Conservation (phyloP, 805 yeast genomes). For the Candida morakotiae region DNA sequence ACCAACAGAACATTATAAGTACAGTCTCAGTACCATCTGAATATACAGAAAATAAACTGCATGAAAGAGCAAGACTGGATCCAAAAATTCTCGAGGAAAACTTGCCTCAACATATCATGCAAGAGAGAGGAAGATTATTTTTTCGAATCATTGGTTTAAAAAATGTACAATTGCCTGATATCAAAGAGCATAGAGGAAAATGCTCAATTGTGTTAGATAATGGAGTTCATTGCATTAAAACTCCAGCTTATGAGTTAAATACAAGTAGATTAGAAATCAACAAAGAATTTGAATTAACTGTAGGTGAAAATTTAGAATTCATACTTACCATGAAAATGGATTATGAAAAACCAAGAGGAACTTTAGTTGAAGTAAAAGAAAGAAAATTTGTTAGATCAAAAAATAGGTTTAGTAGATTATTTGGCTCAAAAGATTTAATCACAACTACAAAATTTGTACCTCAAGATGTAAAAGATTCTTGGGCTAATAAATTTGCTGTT, state of each 20-base stretch:
- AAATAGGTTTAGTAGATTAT: conserved; percentile 41
- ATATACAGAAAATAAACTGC: conserved; percentile 7
- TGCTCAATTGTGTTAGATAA: conserved; percentile 65
- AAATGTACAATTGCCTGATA: conserved; percentile 45
- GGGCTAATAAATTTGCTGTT: conserved; percentile 64
- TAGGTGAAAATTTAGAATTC: conserved; percentile 57
- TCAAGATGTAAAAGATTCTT: conserved; percentile 49
- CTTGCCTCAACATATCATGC: not conserved
- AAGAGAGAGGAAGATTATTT: conserved; percentile 49
- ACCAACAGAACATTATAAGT: conserved; percentile 18
- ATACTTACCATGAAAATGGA: conserved; percentile 69
- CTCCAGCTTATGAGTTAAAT: conserved; percentile 46
- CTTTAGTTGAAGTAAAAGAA: conserved; percentile 58
- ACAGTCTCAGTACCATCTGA: conserved; percentile 32
- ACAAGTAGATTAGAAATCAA: conserved; percentile 38
- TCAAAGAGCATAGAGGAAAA: conserved; percentile 38
- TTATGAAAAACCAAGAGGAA: conserved; percentile 48
- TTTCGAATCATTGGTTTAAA: conserved; percentile 45
- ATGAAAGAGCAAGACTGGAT: not conserved
- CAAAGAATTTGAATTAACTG: conserved; percentile 78
- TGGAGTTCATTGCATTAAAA: conserved; percentile 74
- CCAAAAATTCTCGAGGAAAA: not conserved
- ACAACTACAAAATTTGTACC: conserved; percentile 51
- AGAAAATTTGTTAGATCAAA: conserved; percentile 45
- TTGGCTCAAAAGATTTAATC: conserved; percentile 46